Evolutionary conservation across 2,329 filamentous ascomycete genomes (phyloP).

Genomic region (Fusarium lyarnte): DNA sequence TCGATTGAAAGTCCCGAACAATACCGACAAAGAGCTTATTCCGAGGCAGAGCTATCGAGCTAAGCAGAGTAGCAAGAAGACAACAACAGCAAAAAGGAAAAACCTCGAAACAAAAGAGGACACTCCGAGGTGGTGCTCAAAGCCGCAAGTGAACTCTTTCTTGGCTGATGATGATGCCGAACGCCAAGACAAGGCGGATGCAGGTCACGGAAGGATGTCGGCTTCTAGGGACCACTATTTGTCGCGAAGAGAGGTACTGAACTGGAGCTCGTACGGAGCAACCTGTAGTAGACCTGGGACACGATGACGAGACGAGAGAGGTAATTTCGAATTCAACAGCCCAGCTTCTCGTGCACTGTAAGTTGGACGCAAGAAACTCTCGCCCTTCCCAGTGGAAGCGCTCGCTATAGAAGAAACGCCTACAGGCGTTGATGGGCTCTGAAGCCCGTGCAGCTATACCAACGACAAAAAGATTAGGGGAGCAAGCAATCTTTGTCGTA

Average conservation of each 20-base stretch:
- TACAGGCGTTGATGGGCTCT: conserved; percentile 38
- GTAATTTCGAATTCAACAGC: not conserved
- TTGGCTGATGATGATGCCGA: conserved; percentile 34
- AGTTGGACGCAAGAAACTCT: not conserved
- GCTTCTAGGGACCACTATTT: conserved; percentile 23
- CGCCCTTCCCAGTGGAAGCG: conserved; percentile 31
- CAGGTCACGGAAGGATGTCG: conserved; percentile 37
- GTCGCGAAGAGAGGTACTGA: not conserved
- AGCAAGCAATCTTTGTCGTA: conserved; percentile 28
- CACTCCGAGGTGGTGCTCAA: not conserved
- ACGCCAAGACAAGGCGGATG: conserved; percentile 32
- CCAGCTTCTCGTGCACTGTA: not conserved
- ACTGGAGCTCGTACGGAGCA: not conserved
- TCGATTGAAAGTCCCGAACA: conserved; percentile 2
- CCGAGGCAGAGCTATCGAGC: conserved; percentile 15
- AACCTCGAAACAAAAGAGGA: not conserved
- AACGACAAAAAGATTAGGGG: conserved; percentile 22
- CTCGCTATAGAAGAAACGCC: conserved; percentile 31
- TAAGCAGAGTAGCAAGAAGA: not conserved
- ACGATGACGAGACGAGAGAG: conserved; percentile 9
- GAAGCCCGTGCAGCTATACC: conserved; percentile 33
- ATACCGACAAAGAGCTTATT: conserved; percentile 8
- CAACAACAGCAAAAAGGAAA: not conserved
- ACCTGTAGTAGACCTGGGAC: conserved; percentile 3
- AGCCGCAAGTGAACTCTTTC: conserved; percentile 1